Evolutionary conservation across 805 yeast species (phyloP).

Genomic region (Priceomyces carsonii): DNA sequence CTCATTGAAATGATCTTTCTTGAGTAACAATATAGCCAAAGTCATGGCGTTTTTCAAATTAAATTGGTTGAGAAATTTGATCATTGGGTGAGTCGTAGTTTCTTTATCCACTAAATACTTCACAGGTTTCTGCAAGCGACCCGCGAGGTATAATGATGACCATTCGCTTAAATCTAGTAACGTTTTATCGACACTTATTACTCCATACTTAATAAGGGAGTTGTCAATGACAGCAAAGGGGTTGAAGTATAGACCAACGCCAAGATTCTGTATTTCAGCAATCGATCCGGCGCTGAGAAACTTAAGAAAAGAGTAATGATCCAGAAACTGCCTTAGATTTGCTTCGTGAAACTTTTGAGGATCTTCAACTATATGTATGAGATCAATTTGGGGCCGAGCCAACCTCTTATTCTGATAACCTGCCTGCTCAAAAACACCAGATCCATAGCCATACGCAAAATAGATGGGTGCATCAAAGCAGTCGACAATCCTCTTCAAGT

Average conservation of each 20-base stretch:
- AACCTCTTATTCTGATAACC: conserved; percentile 28
- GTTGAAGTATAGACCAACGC: conserved; percentile 93
- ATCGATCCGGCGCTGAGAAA: conserved; percentile 52
- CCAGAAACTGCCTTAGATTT: conserved; percentile 65
- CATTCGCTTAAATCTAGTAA: conserved; percentile 76
- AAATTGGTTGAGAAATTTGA: conserved; percentile 67
- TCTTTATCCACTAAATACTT: conserved; percentile 63
- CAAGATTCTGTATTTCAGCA: conserved; percentile 60
- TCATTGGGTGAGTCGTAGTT: conserved; percentile 35
- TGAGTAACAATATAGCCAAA: conserved; percentile 57
- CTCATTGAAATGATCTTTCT: conserved; percentile 50
- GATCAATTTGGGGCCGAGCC: conserved; percentile 64
- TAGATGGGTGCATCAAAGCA: conserved; percentile 70
- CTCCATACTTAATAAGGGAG: conserved; percentile 77
- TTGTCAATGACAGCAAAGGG: conserved; percentile 71
- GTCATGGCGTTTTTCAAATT: conserved; percentile 80
- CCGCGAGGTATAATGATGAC: conserved; percentile 85
- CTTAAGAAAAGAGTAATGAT: conserved; percentile 75
- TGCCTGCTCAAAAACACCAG: conserved; percentile 82
- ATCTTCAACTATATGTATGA: conserved; percentile 78
- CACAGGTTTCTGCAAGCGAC: conserved; percentile 93
- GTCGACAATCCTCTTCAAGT: conserved; percentile 51
- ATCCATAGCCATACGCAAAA: conserved; percentile 91
- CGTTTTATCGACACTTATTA: conserved; percentile 63
- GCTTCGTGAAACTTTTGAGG: conserved; percentile 74